Evolutionary conservation across 257 asterid species (phyloP).

Genomic region (Eucommia ulmoides): DNA sequence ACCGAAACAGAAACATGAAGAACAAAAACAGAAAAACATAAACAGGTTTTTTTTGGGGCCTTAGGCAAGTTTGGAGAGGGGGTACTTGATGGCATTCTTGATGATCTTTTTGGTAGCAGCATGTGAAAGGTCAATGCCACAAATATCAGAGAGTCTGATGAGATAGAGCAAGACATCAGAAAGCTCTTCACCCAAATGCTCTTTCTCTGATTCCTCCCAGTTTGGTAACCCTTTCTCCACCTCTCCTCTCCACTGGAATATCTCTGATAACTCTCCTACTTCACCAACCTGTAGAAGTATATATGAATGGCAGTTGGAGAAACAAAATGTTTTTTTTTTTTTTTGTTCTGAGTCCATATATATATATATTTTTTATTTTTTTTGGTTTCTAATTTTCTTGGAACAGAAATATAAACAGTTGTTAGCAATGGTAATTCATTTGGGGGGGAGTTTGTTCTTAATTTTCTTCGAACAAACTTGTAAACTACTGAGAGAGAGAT

Average conservation of each 20-base stretch:
- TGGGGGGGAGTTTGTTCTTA: not conserved
- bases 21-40: no score
- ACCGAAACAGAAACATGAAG: no score
- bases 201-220: constrained; percentile 50
- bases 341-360: not conserved
- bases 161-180: constrained; percentile 52
- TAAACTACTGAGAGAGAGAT: no score
- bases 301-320: not conserved
- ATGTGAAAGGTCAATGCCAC: constrained; percentile 45
- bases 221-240: constrained; percentile 48
- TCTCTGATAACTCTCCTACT: constrained; percentile 50
- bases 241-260: constrained; percentile 60
- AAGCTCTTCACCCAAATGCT: constrained; percentile 53
- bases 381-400: not conserved
- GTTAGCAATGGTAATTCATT: not conserved
- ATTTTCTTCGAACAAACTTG: not conserved
- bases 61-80: no score
- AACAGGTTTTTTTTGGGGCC: no score
- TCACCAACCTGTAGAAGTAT: constrained; percentile 32
- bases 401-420: not conserved
- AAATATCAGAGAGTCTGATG: constrained; percentile 42
- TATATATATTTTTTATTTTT: not conserved
- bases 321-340: no score
- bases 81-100: constrained; percentile 42
- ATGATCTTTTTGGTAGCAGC: constrained; percentile 36